Conservation (phyloP, 148 eudicot species). For the Cornus kousa region DNA sequence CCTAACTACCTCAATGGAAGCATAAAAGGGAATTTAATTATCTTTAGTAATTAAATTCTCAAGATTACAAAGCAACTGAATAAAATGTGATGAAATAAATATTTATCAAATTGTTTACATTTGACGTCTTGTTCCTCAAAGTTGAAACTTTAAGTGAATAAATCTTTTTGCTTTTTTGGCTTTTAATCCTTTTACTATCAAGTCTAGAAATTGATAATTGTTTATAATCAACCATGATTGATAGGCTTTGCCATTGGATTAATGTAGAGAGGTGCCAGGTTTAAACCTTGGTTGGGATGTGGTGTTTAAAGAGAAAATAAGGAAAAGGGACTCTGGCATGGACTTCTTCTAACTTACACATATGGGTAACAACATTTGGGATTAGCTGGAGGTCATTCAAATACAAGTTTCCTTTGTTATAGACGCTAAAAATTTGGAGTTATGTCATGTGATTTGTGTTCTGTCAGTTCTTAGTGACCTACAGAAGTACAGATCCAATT, state of each 20-base stretch:
- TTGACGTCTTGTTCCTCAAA: not conserved
- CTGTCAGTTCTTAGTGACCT: not conserved
- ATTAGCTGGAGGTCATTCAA: not conserved
- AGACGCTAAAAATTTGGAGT: not conserved
- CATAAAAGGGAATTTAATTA: too few relatives aligned
- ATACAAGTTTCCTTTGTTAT: not conserved
- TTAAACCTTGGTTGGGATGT: too few relatives aligned
- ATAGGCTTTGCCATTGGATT: not conserved
- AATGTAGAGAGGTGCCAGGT: too few relatives aligned
- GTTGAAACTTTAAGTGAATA: not conserved
- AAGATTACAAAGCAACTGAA: too few relatives aligned
- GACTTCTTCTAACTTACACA: too few relatives aligned
- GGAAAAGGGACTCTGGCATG: not conserved
- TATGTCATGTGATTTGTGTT: not conserved
- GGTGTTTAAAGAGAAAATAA: too few relatives aligned
- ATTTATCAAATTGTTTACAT: not conserved
- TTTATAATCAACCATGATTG: too few relatives aligned
- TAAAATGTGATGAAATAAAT: not conserved
- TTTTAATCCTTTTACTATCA: not conserved
- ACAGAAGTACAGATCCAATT: not conserved
- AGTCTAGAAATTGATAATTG: not conserved
- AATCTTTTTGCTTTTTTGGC: not conserved
- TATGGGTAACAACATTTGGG: not conserved
- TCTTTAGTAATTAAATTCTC: too few relatives aligned
- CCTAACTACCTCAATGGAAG: too few relatives aligned